These are phyloP conservation scores for Scheffersomyces stipitis DNA, from an alignment of 805 yeast genomes.

Conservation along the genomic window DNA sequence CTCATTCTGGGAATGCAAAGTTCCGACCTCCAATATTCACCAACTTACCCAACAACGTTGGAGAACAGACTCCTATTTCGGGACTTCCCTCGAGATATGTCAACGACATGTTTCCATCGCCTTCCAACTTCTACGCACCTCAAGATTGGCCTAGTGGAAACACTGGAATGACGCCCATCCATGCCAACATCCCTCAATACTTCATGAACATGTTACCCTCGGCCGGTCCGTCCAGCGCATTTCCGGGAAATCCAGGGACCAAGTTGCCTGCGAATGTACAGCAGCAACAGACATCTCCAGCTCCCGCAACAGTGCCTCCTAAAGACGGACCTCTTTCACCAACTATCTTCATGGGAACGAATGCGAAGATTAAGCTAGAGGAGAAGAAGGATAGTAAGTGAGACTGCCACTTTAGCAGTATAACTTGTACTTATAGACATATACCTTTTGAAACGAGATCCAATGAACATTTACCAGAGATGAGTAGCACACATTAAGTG, in stretches of 20 bases:
- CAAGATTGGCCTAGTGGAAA: slow-evolving; percentile 41
- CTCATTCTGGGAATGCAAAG: neutral
- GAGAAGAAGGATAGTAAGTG: no score
- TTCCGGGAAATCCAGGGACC: slow-evolving; percentile 10
- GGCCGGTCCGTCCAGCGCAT: slow-evolving; percentile 17
- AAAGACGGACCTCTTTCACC: neutral
- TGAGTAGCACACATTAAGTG: no score
- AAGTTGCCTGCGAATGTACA: slow-evolving; percentile 1
- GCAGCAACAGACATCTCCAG: slow-evolving; percentile 8
- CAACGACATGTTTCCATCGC: slow-evolving; percentile 76
- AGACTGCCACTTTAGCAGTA: no score
- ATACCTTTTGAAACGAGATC: no score
- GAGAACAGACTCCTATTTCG: slow-evolving; percentile 72
- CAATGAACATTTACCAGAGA: no score
- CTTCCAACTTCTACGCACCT: slow-evolving; percentile 68
- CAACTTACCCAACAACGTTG: slow-evolving; percentile 13
- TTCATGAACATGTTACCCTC: slow-evolving; percentile 35
- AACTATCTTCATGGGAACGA: neutral
- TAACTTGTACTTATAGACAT: no score
- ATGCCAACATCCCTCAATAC: slow-evolving; percentile 31
- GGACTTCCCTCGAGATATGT: slow-evolving; percentile 71
- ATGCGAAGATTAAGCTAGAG: neutral
- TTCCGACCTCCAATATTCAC: slow-evolving; percentile 3
- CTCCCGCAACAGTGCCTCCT: slow-evolving; percentile 9
- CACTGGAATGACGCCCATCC: slow-evolving; percentile 39